Base-by-base conservation (phyloP, 1,284 basidiomycete genomes). In the Leccinum pachyderme region DNA sequence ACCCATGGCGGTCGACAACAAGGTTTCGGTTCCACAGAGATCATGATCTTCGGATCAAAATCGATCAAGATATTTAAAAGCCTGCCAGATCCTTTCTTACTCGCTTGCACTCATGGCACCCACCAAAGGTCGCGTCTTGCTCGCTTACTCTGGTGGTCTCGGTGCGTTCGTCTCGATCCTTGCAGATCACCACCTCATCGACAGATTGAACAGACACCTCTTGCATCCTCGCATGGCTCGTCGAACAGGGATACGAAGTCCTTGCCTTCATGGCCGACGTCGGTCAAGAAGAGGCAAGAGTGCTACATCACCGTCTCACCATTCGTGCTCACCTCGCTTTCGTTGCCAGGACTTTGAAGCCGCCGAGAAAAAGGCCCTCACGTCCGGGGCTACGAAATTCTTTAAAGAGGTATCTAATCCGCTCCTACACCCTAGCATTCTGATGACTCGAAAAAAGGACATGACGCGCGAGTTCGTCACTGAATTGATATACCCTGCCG, bases 211-310 rank as follows among this genome's bases (percentile, higher is more conserved):
- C 47, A 66, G 56, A 98, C 76, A 97, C 95, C 37, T 96, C 94
- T 37, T 97, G 94, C 75, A 98, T 98, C 75, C 86, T 97, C 65
- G 91, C 91, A 53, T 97, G 94, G 94, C 80, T 97, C 75, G 96
- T 98, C 73, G 95, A 99, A 73, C 82, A 98, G 73, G 95, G 94
- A 54, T 98, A 98, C 77, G 93, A 98, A 69, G 96, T 98, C 61
- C 87, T 92, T 64, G 94, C 95, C 41, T 99, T 96, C 83, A 97
- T 99, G 95, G 95, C 95, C 50, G 94, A 98, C 77, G 94, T 98
- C 62, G 96, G 96, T 29, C 96, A 98, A 75, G 95, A 98, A 75
- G 96, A 99, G 81, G 92, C 87, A 56, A 47, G 61, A 39, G 37
- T 24, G 15, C 52, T 75, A 63, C 5, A 2, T 9, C 45, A 7